Evolutionary conservation across 345 rosid genomes (phyloP).

Genomic region (Eutrema japonicum): DNA sequence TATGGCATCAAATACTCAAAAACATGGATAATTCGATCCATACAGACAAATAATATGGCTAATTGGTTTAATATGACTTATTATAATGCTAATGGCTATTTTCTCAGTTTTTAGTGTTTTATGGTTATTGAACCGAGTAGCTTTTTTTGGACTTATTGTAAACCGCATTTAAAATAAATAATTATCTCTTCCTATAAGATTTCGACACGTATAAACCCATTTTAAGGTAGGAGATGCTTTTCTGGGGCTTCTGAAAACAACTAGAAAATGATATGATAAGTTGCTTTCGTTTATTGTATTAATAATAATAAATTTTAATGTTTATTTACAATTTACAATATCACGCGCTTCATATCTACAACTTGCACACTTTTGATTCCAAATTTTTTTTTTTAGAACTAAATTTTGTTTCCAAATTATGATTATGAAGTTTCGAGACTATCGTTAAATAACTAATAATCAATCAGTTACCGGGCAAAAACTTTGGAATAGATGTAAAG

Average conservation of each 20-base stretch:
- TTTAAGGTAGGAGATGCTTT: conserved; percentile 55
- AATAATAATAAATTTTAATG: background rate
- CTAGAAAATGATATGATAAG: conserved; percentile 32
- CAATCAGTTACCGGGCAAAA: background rate
- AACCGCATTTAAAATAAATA: background rate
- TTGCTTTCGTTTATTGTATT: conserved; percentile 34
- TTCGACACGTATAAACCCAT: conserved; percentile 49
- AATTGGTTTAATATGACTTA: too few species aligned
- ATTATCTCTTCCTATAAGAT: conserved; percentile 4
- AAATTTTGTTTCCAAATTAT: too few species aligned
- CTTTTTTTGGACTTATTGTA: background rate
- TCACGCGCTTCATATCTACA: conserved; percentile 31
- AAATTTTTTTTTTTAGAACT: too few species aligned
- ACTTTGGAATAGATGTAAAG: background rate
- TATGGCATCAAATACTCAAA: too few species aligned
- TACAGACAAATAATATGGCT: too few species aligned
- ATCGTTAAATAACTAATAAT: background rate
- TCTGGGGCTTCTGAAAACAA: conserved; percentile 49
- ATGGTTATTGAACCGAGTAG: background rate
- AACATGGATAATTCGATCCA: too few species aligned
- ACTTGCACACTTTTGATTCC: background rate
- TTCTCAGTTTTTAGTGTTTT: background rate
- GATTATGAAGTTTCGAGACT: background rate
- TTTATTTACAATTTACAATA: background rate
- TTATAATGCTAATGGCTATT: too few species aligned